phyloP scores from a whole-genome alignment of 441 rosid genomes.

The Euphorbia celastroides region DNA sequence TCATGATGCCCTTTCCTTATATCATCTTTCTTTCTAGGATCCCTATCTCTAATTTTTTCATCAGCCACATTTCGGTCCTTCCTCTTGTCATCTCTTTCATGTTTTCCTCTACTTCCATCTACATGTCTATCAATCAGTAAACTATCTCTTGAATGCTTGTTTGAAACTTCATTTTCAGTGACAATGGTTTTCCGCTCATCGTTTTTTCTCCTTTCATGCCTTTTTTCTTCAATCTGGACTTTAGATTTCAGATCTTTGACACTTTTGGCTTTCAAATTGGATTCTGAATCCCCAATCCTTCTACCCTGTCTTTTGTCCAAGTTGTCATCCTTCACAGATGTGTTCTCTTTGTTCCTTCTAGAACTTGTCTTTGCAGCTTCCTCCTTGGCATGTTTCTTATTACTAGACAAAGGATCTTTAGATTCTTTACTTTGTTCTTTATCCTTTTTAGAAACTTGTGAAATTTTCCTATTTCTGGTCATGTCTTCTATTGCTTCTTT shows the following conservation, averaged over 20 bases:
- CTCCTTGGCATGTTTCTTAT: conserved; percentile 22
- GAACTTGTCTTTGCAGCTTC: conserved; percentile 32
- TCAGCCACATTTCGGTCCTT: conserved; percentile 40
- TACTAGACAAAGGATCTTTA: conserved; percentile 17
- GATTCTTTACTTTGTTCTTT: conserved; percentile 24
- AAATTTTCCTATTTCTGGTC: conserved; percentile 10
- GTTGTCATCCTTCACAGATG: conserved; percentile 30
- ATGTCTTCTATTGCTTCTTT: conserved; percentile 27
- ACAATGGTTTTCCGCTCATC: conserved; percentile 24
- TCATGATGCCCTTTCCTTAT: conserved; percentile 30
- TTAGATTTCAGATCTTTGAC: conserved; percentile 35
- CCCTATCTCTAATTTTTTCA: conserved; percentile 34
- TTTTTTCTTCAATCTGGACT: conserved; percentile 30
- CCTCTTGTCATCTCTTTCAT: conserved; percentile 45
- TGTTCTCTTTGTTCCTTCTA: conserved; percentile 32
- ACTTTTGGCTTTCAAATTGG: conserved; percentile 33
- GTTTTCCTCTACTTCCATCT: conserved; percentile 33
- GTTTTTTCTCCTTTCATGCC: conserved; percentile 31
- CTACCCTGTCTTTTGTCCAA: conserved; percentile 18
- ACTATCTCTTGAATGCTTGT: conserved; percentile 44
- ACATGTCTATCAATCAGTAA: conserved; percentile 34
- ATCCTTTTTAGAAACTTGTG: conserved; percentile 24
- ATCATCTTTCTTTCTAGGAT: conserved; percentile 42
- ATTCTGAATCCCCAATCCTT: conserved; percentile 24
- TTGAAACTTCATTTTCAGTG: conserved; percentile 33